Conservation (phyloP, 805 yeast genomes). For the Spathaspora passalidarum region DNA sequence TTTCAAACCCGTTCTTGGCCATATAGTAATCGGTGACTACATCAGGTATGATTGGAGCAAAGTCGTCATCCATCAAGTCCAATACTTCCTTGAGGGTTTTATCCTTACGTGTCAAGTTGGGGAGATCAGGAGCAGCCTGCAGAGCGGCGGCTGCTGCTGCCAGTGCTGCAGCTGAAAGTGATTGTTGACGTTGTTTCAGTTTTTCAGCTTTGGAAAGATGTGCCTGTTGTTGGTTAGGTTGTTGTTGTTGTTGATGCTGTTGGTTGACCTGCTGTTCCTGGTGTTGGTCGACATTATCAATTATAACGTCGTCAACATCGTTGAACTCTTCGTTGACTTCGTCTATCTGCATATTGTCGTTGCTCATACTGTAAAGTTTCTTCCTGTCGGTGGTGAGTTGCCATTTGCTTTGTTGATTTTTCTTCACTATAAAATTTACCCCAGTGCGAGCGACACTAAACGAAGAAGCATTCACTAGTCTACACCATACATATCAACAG, state of each 20-base stretch:
- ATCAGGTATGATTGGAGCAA: constrained; percentile 94
- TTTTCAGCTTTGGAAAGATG: constrained; percentile 6
- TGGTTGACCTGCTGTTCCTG: not conserved
- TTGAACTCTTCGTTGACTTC: constrained; percentile 22
- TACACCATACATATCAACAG: not conserved
- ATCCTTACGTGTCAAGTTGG: constrained; percentile 73
- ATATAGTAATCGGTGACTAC: constrained; percentile 92
- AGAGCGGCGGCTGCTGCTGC: constrained; percentile 9
- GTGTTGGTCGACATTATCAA: not conserved
- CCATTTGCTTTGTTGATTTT: not conserved
- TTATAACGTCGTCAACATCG: constrained; percentile 17
- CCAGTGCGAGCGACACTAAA: not conserved
- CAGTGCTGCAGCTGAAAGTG: constrained; percentile 7
- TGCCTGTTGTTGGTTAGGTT: constrained; percentile 6
- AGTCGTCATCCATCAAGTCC: constrained; percentile 81
- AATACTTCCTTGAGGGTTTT: constrained; percentile 81
- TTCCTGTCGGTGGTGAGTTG: constrained; percentile 8
- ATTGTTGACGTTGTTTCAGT: constrained; percentile 8
- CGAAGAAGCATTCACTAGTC: no score
- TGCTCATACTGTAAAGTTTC: constrained; percentile 5
- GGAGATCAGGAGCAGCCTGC: constrained; percentile 46
- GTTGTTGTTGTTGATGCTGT: constrained; percentile 2
- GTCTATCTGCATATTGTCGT: not conserved
- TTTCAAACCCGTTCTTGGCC: constrained; percentile 78
- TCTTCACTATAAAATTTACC: not conserved